Percentiles rank a stretch among this genome's conserved stretches.
Conservation (phyloP, 208 protist species). For the Phytomonas sp. region DNA sequence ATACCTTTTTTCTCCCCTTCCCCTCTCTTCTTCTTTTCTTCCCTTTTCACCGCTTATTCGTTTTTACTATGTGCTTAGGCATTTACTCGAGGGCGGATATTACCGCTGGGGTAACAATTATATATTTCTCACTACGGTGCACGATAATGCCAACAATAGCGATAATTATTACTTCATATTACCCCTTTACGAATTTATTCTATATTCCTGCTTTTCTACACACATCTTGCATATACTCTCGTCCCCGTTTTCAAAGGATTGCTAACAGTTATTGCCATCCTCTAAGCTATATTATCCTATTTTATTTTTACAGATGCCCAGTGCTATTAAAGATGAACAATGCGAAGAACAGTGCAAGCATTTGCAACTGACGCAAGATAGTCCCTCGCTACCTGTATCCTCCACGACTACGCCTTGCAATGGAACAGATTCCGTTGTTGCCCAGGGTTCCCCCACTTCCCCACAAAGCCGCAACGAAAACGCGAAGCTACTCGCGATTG, state of each 20-base stretch:
- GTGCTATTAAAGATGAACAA: not conserved
- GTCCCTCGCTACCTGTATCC: not conserved
- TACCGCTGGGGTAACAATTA: not conserved
- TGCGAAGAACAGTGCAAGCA: not conserved
- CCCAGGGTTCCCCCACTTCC: not conserved
- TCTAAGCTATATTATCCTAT: not conserved
- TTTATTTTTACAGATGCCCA: not conserved
- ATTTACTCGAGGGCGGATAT: not conserved
- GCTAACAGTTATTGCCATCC: not conserved
- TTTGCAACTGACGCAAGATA: not conserved
- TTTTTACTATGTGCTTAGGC: conserved; percentile 2
- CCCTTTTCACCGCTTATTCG: conserved; percentile 6
- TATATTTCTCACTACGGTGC: not conserved
- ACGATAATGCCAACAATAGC: not conserved
- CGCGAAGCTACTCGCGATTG: not conserved
- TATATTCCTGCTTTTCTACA: not conserved
- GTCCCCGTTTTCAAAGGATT: not conserved
- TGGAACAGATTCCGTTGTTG: not conserved
- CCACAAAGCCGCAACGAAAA: not conserved
- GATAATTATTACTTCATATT: not conserved
- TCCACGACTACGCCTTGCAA: not conserved
- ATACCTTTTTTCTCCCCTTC: not conserved
- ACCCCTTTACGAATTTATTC: not conserved
- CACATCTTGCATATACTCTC: not conserved
- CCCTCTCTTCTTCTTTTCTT: conserved; percentile 9